phyloP scores from a whole-genome alignment of 768 basidiomycete species.

The Serendipita vermifera region DNA sequence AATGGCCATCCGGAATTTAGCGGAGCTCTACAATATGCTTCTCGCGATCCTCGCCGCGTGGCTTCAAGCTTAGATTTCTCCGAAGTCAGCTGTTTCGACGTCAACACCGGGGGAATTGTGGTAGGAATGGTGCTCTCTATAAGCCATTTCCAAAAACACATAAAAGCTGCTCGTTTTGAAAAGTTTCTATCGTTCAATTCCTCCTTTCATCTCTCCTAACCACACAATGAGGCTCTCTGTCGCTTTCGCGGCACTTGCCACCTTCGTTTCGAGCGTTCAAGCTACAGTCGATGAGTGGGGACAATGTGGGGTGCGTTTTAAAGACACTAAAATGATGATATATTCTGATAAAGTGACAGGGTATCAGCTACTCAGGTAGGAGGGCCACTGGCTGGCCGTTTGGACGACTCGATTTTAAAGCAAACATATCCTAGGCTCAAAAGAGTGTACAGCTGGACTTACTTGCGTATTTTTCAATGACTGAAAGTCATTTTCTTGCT shows the following conservation, averaged over 20 bases:
- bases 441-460: constrained; percentile 33
- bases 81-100: background rate
- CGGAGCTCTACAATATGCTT: background rate
- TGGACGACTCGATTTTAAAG: background rate
- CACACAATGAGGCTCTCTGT: background rate
- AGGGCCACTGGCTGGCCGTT: constrained; percentile 3
- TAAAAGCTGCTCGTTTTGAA: background rate
- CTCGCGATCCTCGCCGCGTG: background rate
- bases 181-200: background rate
- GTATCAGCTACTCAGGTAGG: background rate
- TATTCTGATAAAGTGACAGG: background rate
- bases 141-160: background rate
- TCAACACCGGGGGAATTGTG: background rate
- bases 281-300: constrained; percentile 8
- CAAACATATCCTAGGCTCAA: constrained; percentile 34
- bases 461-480: constrained; percentile 31
- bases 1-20: too few species aligned
- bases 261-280: background rate
- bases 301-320: background rate
- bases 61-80: background rate
- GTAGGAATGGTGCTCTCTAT: background rate
- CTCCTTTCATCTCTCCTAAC: background rate
- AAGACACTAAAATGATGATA: background rate
- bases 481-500: constrained; percentile 24
- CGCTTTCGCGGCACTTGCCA: background rate